These are phyloP conservation scores for Dryadomyces quercus-mongolicae DNA, from an alignment of 2,329 filamentous ascomycete species.

Conservation along the genomic window DNA sequence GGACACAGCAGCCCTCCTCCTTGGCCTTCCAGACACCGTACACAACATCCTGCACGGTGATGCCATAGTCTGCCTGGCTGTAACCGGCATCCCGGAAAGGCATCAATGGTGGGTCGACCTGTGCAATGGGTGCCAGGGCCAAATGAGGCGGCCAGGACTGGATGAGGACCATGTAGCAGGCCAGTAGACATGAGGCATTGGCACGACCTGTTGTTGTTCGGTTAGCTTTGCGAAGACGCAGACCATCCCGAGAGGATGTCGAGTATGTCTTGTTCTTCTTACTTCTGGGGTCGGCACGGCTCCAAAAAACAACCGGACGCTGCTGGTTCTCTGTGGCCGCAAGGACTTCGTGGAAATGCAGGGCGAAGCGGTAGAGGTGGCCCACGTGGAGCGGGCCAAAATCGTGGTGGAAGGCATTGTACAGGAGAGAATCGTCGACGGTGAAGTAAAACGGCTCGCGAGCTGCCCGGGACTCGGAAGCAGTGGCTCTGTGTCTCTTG, in stretches of 20 bases:
- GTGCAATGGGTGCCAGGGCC: slow-evolving; percentile 86
- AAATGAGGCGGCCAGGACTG: slow-evolving; percentile 96
- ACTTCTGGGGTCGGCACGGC: slow-evolving; percentile 78
- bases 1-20: slow-evolving; percentile 80
- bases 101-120: slow-evolving; percentile 96
- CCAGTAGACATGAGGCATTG: slow-evolving; percentile 88
- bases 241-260: no score
- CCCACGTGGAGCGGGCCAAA: slow-evolving; percentile 97
- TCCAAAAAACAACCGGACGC: slow-evolving; percentile 91
- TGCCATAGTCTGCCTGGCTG: slow-evolving; percentile 91
- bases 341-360: slow-evolving; percentile 89
- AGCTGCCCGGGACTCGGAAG: neutral
- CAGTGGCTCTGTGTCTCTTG: slow-evolving; percentile 51
- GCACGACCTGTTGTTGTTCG: slow-evolving; percentile 41
- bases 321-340: slow-evolving; percentile 85
- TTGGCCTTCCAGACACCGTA: slow-evolving; percentile 99
- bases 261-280: slow-evolving; percentile 24
- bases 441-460: slow-evolving; percentile 85
- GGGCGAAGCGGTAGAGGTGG: slow-evolving; percentile 89
- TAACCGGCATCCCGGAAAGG: slow-evolving; percentile 97
- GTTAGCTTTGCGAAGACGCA: neutral
- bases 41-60: slow-evolving; percentile 93
- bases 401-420: slow-evolving; percentile 98
- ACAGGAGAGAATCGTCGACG: slow-evolving; percentile 81
- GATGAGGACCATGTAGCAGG: slow-evolving; percentile 97